Conservation (phyloP, 345 rosid species). For the Trapa incisa region DNA sequence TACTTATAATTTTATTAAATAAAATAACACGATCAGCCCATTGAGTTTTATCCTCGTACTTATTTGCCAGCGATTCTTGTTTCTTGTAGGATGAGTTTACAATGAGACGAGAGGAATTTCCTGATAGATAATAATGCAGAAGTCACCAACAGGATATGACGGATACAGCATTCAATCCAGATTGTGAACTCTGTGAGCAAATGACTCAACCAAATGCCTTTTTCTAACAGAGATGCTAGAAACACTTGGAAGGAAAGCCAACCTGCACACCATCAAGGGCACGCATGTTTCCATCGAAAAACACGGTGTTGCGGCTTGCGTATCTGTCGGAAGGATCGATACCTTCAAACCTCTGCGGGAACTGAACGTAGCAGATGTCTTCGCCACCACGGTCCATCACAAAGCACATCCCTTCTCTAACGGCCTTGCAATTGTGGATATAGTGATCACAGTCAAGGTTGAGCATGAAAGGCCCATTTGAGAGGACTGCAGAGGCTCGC, state of each 20-base stretch:
- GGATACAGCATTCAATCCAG: constrained; percentile 44
- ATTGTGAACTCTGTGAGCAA: not conserved
- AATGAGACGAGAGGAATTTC: not conserved
- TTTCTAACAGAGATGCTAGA: not conserved
- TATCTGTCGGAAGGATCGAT: constrained; percentile 91
- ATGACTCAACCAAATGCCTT: not conserved
- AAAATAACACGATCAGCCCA: constrained; percentile 93
- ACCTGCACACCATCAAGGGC: constrained; percentile 39
- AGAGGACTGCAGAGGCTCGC: constrained; percentile 67
- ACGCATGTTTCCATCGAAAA: constrained; percentile 70
- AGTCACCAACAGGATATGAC: constrained; percentile 81
- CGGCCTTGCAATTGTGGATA: constrained; percentile 67
- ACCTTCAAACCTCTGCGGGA: constrained; percentile 65
- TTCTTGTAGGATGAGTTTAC: not conserved
- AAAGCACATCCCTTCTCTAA: constrained; percentile 55
- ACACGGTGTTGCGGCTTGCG: constrained; percentile 86
- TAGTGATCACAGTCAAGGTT: constrained; percentile 94
- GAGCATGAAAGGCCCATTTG: constrained; percentile 87
- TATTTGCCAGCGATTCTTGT: constrained; percentile 10
- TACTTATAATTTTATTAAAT: too few relatives aligned
- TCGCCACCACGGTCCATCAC: constrained; percentile 53
- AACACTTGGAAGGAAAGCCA: not conserved
- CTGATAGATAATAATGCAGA: not conserved
- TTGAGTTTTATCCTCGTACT: constrained; percentile 93
- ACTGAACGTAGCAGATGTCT: constrained; percentile 35